Evolutionary conservation across 1,139 yeast species (phyloP), one percentile per base, ranked within the genome.

Genomic region (Petasospora rhodanensis): DNA sequence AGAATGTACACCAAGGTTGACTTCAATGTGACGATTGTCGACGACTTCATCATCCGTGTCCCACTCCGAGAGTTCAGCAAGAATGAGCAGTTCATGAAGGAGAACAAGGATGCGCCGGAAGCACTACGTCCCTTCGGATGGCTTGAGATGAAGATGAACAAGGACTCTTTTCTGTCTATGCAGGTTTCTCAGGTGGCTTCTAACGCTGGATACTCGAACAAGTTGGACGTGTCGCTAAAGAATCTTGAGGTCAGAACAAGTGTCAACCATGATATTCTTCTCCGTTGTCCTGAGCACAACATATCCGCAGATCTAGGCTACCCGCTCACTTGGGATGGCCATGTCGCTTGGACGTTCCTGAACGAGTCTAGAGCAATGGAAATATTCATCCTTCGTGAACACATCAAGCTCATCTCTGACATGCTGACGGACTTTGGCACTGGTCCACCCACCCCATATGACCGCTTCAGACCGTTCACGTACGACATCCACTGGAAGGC

Each of bases 41-140:
- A 76, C 29, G 89, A 83, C 45, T 62, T 79, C 3, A 73, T 82
- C n/a, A 48, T 86, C 32, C 68, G 95, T 43, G 61, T 87, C 0
- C 97, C 98, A 0, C 79, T 83, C 8, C 64, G 96, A 38, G 98
- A 91, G 55, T 63, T 72, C 22, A 83, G 95, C 46, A 89, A 89
- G 54, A 91, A 86, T 54, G 56, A 58, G 2, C 64, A 54, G 15
- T 67, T 63, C 41, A 34, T 53, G 18, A 48, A 54, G 20, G 45
- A 42, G 15, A 54, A 45, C 34, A 48, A 49, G 38, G 59, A 62
- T 31, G 51, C 57, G 13, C 64, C 67, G 14, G 60, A 59, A 26
- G 53, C 57, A 2, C 51, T 55, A 17, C 49, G 66, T 24, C 82
- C 95, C 0, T 91, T 82, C 63, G 97, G 96, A 0, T 91, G 98